These are phyloP conservation scores for Termitomyces heimii DNA, from an alignment of 768 basidiomycete genomes.

Conservation along the genomic window DNA sequence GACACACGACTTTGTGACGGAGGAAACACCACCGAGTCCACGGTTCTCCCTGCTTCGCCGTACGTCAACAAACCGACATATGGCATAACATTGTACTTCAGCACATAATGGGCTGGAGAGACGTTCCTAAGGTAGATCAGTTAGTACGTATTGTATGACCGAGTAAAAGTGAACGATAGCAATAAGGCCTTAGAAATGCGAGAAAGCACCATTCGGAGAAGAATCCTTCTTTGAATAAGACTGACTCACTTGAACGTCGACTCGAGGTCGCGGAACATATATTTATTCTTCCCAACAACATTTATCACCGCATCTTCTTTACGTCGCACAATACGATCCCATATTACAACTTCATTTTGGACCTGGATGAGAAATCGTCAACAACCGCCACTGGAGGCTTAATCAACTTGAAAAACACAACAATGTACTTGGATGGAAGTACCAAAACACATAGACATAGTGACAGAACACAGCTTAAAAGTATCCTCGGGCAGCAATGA, in stretches of 20 bases:
- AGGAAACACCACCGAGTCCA: conserved; percentile 34
- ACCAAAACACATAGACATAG: not conserved
- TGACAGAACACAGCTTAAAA: not conserved
- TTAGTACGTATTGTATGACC: not conserved
- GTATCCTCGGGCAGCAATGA: not conserved
- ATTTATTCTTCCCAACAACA: conserved; percentile 72
- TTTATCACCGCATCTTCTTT: conserved; percentile 69
- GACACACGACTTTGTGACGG: conserved; percentile 33
- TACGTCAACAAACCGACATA: conserved; percentile 76
- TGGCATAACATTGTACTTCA: conserved; percentile 91
- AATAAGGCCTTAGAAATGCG: not conserved
- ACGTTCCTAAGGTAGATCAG: conserved; percentile 43
- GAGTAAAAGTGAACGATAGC: not conserved
- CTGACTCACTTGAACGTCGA: conserved; percentile 65
- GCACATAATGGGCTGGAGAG: conserved; percentile 57
- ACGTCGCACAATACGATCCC: conserved; percentile 88
- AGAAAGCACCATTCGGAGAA: not conserved
- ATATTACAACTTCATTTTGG: conserved; percentile 77
- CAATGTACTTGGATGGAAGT: not conserved
- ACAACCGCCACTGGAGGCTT: not conserved
- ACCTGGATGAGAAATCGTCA: conserved; percentile 31
- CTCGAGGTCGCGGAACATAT: conserved; percentile 72
- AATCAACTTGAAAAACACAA: not conserved
- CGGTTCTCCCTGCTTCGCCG: conserved; percentile 58
- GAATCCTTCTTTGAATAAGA: not conserved